phyloP scores from a whole-genome alignment of 2,329 filamentous ascomycete species.

The Talaromyces sp. region DNA sequence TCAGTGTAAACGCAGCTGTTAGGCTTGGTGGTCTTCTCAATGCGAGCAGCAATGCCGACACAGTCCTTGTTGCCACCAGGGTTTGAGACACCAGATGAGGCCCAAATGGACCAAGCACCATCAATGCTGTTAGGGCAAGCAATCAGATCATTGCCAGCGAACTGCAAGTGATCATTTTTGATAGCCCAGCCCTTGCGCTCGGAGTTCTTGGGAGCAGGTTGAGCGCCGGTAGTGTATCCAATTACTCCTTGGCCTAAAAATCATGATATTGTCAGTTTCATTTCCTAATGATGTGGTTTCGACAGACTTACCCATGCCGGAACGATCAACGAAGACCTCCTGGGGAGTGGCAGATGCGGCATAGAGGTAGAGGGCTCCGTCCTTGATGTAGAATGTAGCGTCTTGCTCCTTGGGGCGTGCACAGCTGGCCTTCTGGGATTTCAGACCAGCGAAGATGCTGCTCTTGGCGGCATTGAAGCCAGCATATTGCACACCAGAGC shows the following conservation, averaged over 20 bases:
- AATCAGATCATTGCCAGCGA: slow-evolving; percentile 50
- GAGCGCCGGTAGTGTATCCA: slow-evolving; percentile 55
- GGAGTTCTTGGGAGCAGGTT: slow-evolving; percentile 42
- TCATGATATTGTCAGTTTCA: neutral
- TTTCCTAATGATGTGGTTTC: too few relatives aligned
- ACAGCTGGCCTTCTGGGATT: slow-evolving; percentile 55
- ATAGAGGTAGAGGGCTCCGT: slow-evolving; percentile 55
- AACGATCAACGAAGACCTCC: slow-evolving; percentile 58
- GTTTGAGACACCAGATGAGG: slow-evolving; percentile 28
- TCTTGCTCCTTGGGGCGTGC: slow-evolving; percentile 36
- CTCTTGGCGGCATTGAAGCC: slow-evolving; percentile 49
- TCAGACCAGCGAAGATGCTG: slow-evolving; percentile 50
- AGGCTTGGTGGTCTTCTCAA: slow-evolving; percentile 24
- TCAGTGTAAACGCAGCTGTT: slow-evolving; percentile 31
- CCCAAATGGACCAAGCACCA: slow-evolving; percentile 46
- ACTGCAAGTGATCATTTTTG: slow-evolving; percentile 50
- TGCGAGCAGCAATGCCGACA: slow-evolving; percentile 34
- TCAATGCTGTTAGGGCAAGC: slow-evolving; percentile 57
- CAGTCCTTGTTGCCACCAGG: slow-evolving; percentile 39
- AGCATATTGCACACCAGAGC: slow-evolving; percentile 53
- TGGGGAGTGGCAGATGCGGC: slow-evolving; percentile 49
- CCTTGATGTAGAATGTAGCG: slow-evolving; percentile 56
- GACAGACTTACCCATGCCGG: slow-evolving; percentile 57
- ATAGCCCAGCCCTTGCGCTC: slow-evolving; percentile 55
- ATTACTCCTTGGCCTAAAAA: slow-evolving; percentile 55